Evolutionary conservation across 116 monocot species (phyloP).

Genomic region (Zostera marina): DNA sequence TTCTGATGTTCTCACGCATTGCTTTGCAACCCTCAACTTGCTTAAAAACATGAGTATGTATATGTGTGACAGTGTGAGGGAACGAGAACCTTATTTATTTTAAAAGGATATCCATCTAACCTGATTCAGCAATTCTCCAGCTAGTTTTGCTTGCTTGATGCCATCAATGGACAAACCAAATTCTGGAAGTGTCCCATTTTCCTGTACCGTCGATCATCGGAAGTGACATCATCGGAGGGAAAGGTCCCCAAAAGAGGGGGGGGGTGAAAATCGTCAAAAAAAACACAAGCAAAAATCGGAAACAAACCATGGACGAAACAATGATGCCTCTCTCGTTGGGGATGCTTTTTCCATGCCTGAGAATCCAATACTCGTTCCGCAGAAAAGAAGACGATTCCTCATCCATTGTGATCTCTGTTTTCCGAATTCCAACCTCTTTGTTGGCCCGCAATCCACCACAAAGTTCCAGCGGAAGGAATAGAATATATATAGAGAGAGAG

Average conservation of each 20-base stretch:
- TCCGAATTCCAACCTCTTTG: too few relatives aligned
- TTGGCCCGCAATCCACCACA: too few relatives aligned
- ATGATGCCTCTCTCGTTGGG: constrained; percentile 86
- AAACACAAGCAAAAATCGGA: not conserved
- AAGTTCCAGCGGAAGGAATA: too few relatives aligned
- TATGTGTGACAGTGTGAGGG: not conserved
- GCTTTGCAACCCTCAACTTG: constrained; percentile 42
- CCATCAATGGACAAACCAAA: constrained; percentile 45
- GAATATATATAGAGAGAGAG: too few relatives aligned
- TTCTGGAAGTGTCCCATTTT: constrained; percentile 39
- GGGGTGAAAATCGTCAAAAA: too few relatives aligned
- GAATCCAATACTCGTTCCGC: constrained; percentile 60
- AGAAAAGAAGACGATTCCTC: constrained; percentile 6
- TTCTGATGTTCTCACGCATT: constrained; percentile 31
- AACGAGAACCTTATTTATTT: constrained; percentile 16
- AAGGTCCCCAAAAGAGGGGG: too few relatives aligned
- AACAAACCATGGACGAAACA: constrained; percentile 59
- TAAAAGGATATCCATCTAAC: too few relatives aligned
- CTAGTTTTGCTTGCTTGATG: constrained; percentile 37
- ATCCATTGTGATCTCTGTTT: too few relatives aligned
- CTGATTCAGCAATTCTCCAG: constrained; percentile 28
- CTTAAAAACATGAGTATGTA: constrained; percentile 13
- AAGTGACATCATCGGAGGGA: too few relatives aligned
- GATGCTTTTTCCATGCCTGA: constrained; percentile 84
- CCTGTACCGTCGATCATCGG: constrained; percentile 22